phyloP scores from a whole-genome alignment of 2,329 filamentous ascomycete species.

The Chaetoscypha palmicola region DNA sequence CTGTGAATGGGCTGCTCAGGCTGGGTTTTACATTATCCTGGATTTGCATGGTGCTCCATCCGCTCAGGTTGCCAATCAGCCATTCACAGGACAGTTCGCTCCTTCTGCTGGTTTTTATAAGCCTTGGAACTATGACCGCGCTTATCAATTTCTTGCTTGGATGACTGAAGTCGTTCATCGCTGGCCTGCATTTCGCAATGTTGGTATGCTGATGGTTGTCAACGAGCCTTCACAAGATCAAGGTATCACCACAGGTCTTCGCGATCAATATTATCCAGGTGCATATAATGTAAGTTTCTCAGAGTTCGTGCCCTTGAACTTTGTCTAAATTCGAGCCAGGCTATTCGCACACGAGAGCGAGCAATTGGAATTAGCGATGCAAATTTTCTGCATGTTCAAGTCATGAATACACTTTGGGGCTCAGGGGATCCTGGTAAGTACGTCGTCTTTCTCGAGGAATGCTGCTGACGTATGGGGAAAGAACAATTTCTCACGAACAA shows the following conservation, averaged over 20 bases:
- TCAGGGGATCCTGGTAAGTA: constrained; percentile 40
- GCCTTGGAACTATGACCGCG: constrained; percentile 49
- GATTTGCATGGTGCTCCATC: constrained; percentile 43
- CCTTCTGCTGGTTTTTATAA: constrained; percentile 45
- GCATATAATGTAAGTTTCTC: constrained; percentile 33
- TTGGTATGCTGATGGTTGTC: constrained; percentile 52
- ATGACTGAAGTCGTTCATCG: constrained; percentile 46
- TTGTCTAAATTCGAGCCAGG: constrained; percentile 18
- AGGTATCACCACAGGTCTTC: constrained; percentile 32
- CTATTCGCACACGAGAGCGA: constrained; percentile 43
- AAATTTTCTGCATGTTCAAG: constrained; percentile 46
- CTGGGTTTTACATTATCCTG: constrained; percentile 43
- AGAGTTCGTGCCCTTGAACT: background rate
- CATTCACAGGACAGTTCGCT: constrained; percentile 34
- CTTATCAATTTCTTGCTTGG: constrained; percentile 46
- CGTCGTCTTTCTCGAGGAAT: too few relatives aligned
- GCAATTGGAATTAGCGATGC: constrained; percentile 36
- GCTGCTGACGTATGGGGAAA: too few relatives aligned
- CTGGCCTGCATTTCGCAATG: constrained; percentile 41
- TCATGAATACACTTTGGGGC: constrained; percentile 48
- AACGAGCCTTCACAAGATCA: constrained; percentile 47
- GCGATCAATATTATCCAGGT: constrained; percentile 40
- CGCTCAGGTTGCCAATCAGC: constrained; percentile 36
- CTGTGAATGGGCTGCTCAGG: constrained; percentile 38
- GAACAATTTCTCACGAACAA: constrained; percentile 23